Conservation (phyloP, 176 grass and related monocot species). For the Cymbopogon citratus region DNA sequence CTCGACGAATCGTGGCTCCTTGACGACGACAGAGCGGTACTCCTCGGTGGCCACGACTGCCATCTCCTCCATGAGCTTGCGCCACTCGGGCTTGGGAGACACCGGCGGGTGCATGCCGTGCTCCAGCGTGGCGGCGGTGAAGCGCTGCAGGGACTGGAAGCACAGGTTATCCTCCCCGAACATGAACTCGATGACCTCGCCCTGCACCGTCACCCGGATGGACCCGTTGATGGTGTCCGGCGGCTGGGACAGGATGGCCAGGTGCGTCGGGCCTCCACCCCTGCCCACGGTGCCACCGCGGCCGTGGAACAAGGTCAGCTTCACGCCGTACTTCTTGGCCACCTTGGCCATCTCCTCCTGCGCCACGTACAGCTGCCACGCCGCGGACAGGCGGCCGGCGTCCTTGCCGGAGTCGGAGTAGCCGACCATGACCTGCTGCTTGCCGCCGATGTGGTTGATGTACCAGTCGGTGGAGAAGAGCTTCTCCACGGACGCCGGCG, state of each 20-base stretch:
- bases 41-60: conserved; percentile 65
- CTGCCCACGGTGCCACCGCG: conserved; percentile 76
- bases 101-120: conserved; percentile 83
- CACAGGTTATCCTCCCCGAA: conserved; percentile 84
- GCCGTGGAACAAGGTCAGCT: conserved; percentile 86
- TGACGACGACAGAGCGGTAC: conserved; percentile 63
- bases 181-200: conserved; percentile 79
- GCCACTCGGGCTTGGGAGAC: conserved; percentile 77
- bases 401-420: conserved; percentile 98
- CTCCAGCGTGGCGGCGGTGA: conserved; percentile 80
- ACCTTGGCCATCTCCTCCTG: conserved; percentile 68
- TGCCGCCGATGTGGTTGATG: conserved; percentile 49
- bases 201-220: conserved; percentile 79
- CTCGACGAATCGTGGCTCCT: conserved; percentile 64
- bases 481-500: conserved; percentile 38
- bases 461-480: conserved; percentile 87
- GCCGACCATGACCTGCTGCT: conserved; percentile 90
- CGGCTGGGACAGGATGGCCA: conserved; percentile 89
- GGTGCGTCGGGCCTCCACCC: conserved; percentile 73
- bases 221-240: conserved; percentile 80
- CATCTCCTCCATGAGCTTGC: conserved; percentile 70
- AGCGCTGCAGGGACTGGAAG: conserved; percentile 76
- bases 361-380: conserved; percentile 77
- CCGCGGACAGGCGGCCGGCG: conserved; percentile 72
- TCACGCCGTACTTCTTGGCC: conserved; percentile 56